A percentile compares a stretch with the other conserved stretches of the same genome.
Evolutionary conservation across 176 grass and related monocot species (phyloP).

Genomic region (Puccinellia tenuiflora): DNA sequence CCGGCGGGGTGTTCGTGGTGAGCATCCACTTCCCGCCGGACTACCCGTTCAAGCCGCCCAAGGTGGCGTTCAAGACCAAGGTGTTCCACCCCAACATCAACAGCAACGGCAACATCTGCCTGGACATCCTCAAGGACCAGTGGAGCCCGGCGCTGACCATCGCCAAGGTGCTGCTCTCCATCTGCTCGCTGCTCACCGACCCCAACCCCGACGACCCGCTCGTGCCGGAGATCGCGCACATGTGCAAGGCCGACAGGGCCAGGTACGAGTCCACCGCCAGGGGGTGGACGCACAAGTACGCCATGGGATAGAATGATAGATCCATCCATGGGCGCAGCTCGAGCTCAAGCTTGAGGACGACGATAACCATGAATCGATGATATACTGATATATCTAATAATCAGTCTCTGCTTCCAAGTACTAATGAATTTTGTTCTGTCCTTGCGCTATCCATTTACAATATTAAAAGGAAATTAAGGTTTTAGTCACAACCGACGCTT

Average conservation of each 20-base stretch:
- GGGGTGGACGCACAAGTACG: conserved; percentile 69
- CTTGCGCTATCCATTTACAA: too few species aligned
- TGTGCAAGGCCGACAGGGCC: conserved; percentile 66
- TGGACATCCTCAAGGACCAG: conserved; percentile 90
- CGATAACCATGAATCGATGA: background rate
- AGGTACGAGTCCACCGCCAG: conserved; percentile 70
- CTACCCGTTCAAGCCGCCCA: conserved; percentile 84
- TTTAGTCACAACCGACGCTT: background rate
- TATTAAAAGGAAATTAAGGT: too few species aligned
- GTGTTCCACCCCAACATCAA: conserved; percentile 87
- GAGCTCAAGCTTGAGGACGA: background rate
- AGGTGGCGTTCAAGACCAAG: conserved; percentile 82
- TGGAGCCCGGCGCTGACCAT: conserved; percentile 82
- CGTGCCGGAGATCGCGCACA: conserved; percentile 89
- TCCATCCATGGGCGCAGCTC: too few species aligned
- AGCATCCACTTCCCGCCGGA: conserved; percentile 70
- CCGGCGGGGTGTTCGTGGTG: conserved; percentile 54
- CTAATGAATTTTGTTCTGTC: background rate
- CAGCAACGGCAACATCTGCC: conserved; percentile 86
- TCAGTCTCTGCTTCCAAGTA: background rate
- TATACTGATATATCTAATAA: background rate
- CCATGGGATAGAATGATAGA: conserved; percentile 50
- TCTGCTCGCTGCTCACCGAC: conserved; percentile 79
- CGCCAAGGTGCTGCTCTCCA: conserved; percentile 72
- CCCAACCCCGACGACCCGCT: conserved; percentile 75